Base-by-base conservation (phyloP, 257 asterid species). In the Leptodermis oblonga region DNA sequence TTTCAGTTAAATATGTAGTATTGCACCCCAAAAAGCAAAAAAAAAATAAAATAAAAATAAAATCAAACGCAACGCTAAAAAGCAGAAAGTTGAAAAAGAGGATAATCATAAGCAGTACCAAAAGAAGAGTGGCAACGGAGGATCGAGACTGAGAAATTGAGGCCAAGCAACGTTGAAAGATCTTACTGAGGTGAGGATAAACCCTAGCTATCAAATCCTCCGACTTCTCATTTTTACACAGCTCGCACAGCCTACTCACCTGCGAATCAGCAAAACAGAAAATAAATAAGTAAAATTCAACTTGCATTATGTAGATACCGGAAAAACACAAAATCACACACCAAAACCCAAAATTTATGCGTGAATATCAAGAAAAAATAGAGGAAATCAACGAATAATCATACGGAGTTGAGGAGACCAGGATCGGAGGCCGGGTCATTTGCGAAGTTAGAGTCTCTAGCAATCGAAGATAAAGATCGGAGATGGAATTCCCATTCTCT, bases 161-260 rank as follows among this genome's bases (percentile, higher is more conserved):
- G 31, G 94, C 81, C 74, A 86, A 83, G 22, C 87, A 82, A 17
- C 93, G 97, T 63, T 90, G 96, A 67, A 90, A 90, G 73, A 88
- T 88, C 82, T 89, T 90, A 70, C 82, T 92, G 31, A 92, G 85
- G 77, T 87, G 86, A 33, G 98, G 98, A 79, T 84, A 87, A 79
- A 84, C 86, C 85, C 97, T 86, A 75, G 90, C 92, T 4, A 87
- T 83, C 59, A 87, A 79, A 69, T 88, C 98, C 65, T 92, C 95
- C 17, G 98, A 85, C 7, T 92, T 84, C 68, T 86, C 92, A 69
- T 77, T 71, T 80, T 76, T 90, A 80, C 98, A 90, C 71, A 92
- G 82, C 62, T 87, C 87, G 60, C 80, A 79, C 20, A 92, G 79
- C 78, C 82, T 79, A 62, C 73, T 92, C 78, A 88, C 95, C 98